Base-by-base conservation (phyloP, 1,284 basidiomycete genomes). In the Bjerkandera adusta region DNA sequence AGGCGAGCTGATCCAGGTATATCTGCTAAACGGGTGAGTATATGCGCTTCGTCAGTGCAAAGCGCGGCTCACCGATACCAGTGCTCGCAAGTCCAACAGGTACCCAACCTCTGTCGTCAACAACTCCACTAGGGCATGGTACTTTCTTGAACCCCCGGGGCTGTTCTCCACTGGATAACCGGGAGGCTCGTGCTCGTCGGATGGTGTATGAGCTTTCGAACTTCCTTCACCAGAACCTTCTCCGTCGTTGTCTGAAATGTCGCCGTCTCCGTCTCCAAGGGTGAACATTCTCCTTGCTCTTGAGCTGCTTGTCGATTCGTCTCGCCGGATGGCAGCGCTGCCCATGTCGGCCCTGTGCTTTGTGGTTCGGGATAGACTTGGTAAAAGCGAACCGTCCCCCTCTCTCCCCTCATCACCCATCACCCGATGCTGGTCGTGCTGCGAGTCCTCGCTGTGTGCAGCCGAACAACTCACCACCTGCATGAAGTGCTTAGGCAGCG, bases 81-180 rank as follows among this genome's bases (percentile, higher is more conserved):
- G 75, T 11, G 77, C 77, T 48, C 81, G 77, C 54, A 97, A 65
- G 63, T 93, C 90, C 43, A 76, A 66, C 11, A 92, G 74, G 62
- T 96, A 97, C 5, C 81, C 80, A 15, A 83, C 72, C 68, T 97
- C 93, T 0, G 92, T 94, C 50, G 81, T 76, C 26, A 95, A 73
- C 26, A 97, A 72, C 67, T 97, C 93, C 57, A 78, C 71, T 48
- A 92, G 72, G 2, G 85, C 85, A 55, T 91, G 81, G 51, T 76
- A 82, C 46, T 74, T 75, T 47, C 79, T 70, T 58, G 48, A 15
- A n/a, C 34, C 35, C 15, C 12, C 41, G 6, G 22, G 20, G 25
- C 41, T 38, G n/a, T n/a, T 29, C 15, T 30, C 10, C 7, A 18
- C 11, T 15, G 39, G 15, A 8, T 18, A 4, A 11, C 27, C 27